Evolutionary conservation across 129 eudicot species (phyloP).

Genomic region (Escallonia rubra): DNA sequence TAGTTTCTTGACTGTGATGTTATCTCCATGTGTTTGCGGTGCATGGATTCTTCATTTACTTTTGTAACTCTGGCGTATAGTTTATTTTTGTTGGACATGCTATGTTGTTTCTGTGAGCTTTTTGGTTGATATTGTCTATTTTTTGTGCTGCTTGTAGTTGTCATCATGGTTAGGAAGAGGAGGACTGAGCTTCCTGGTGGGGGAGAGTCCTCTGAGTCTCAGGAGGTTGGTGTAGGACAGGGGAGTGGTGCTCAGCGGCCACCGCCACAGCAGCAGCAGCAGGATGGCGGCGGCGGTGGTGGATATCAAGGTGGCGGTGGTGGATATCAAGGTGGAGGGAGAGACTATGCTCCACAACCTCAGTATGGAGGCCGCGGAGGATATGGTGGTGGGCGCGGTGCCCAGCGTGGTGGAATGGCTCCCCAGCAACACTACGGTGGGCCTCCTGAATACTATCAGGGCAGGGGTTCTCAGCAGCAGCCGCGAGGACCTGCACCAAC

Average conservation of each 20-base stretch:
- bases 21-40: not conserved
- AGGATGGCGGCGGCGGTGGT: not conserved
- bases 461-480: slow-evolving; percentile 48
- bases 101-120: not conserved
- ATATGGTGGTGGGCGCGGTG: slow-evolving; percentile 46
- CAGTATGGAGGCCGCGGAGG: slow-evolving; percentile 37
- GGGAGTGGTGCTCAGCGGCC: slow-evolving; percentile 28
- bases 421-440: slow-evolving; percentile 43
- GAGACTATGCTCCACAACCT: slow-evolving; percentile 49
- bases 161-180: slow-evolving; percentile 68
- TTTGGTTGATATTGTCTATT: not conserved
- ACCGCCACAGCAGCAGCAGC: slow-evolving; percentile 36
- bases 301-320: slow-evolving; percentile 50
- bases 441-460: slow-evolving; percentile 22
- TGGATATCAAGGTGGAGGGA: slow-evolving; percentile 62
- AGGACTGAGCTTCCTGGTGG: slow-evolving; percentile 52
- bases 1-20: too few relatives aligned
- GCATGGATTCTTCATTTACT: not conserved
- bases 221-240: slow-evolving; percentile 49
- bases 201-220: slow-evolving; percentile 49
- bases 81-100: not conserved
- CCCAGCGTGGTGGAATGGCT: slow-evolving; percentile 54
- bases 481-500: slow-evolving; percentile 54
- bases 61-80: not conserved
- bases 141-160: slow-evolving; percentile 19